Percentiles rank a stretch among this genome's conserved stretches.
These are phyloP conservation scores for Articulospora tetracladia DNA, from an alignment of 495 filamentous ascomycete genomes.

Conservation along the genomic window DNA sequence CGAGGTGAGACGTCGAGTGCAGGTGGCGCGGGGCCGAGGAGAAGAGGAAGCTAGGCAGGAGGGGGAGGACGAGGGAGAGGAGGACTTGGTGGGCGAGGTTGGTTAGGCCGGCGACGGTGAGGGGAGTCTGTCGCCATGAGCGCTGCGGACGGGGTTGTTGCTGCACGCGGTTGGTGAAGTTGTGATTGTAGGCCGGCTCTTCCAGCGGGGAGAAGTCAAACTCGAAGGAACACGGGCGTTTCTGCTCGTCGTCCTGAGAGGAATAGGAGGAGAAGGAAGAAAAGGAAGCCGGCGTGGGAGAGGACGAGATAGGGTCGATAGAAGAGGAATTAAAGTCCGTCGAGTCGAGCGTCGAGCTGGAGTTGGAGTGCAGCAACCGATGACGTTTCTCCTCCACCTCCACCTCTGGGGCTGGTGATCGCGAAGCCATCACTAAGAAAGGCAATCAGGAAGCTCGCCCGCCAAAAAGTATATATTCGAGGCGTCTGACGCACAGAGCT, in stretches of 20 bases:
- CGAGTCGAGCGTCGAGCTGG: not conserved
- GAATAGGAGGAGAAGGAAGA: constrained; percentile 2
- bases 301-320: no score
- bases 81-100: constrained; percentile 1
- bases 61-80: constrained; percentile 5
- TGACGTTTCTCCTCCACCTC: not conserved
- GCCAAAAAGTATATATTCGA: not conserved
- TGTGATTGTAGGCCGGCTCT: not conserved
- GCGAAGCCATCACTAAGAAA: not conserved
- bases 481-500: not conserved
- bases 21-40: not conserved
- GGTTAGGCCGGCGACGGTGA: not conserved
- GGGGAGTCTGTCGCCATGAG: constrained; percentile 9
- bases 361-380: no score
- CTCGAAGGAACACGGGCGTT: not conserved
- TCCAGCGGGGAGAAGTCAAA: not conserved
- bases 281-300: no score
- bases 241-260: not conserved
- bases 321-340: not conserved
- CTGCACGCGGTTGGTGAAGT: not conserved
- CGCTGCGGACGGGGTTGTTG: not conserved
- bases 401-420: no score
- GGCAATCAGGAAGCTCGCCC: not conserved
- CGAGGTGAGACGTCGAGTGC: constrained; percentile 50
- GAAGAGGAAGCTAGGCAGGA: constrained; percentile 8